These are phyloP conservation scores for Trichoderma sp. DNA, from an alignment of 2,329 filamentous ascomycete genomes.

Conservation along the genomic window DNA sequence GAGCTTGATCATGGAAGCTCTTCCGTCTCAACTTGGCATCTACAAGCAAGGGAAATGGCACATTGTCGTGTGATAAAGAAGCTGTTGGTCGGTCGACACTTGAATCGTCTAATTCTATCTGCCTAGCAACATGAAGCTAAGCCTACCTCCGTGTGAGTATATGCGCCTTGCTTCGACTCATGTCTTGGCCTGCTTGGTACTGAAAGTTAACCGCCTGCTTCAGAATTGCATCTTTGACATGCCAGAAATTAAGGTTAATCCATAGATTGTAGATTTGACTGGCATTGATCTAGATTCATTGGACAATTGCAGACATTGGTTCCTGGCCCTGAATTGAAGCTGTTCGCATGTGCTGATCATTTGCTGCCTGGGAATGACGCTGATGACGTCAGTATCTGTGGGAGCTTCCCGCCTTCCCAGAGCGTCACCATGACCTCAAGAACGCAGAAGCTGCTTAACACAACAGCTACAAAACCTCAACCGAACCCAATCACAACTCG, in stretches of 20 bases:
- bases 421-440: constrained; percentile 28
- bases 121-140: too few relatives aligned
- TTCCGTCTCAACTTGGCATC: constrained; percentile 5
- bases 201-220: too few relatives aligned
- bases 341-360: background rate
- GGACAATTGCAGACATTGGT: background rate
- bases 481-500: background rate
- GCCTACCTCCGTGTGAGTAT: too few relatives aligned
- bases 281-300: too few relatives aligned
- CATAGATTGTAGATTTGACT: too few relatives aligned
- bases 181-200: too few relatives aligned
- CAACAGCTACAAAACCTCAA: background rate
- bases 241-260: too few relatives aligned
- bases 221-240: too few relatives aligned
- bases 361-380: background rate
- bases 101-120: too few relatives aligned
- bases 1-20: background rate
- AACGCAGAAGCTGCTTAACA: background rate
- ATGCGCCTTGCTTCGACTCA: background rate
- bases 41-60: background rate
- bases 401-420: background rate
- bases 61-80: background rate
- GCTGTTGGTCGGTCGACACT: too few relatives aligned
- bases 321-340: background rate
- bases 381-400: constrained; percentile 19